Evolutionary conservation across 1,284 basidiomycete genomes (phyloP).

Genomic region (Clitocybe nebularis): DNA sequence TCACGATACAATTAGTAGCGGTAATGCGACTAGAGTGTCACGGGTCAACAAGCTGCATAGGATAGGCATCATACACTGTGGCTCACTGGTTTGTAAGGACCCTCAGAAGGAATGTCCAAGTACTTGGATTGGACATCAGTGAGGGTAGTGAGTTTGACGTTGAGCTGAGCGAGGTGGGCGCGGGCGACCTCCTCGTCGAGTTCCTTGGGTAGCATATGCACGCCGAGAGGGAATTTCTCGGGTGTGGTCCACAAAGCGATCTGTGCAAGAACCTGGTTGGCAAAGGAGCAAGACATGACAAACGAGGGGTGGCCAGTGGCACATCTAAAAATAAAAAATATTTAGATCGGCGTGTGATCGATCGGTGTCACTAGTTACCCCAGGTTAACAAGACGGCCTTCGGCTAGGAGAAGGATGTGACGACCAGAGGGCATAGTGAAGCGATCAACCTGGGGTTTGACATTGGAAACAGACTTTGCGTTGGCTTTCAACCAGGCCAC

Average conservation of each 20-base stretch:
- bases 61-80: conserved; percentile 3
- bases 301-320: conserved; percentile 93
- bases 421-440: conserved; percentile 90
- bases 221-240: conserved; percentile 87
- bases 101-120: conserved; percentile 85
- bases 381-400: conserved; percentile 98
- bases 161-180: conserved; percentile 88
- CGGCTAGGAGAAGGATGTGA: conserved; percentile 96
- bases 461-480: conserved; percentile 81
- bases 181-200: conserved; percentile 99
- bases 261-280: conserved; percentile 98
- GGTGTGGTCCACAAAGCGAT: conserved; percentile 97
- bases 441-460: conserved; percentile 99
- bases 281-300: conserved; percentile 99
- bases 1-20: conserved; percentile 43
- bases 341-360: conserved; percentile 4
- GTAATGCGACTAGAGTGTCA: conserved; percentile 25
- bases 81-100: conserved; percentile 86
- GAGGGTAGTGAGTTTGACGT: conserved; percentile 91
- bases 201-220: conserved; percentile 96
- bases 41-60: not conserved
- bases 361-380: conserved; percentile 64
- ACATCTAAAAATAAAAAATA: conserved; percentile 41
- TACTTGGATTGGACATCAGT: conserved; percentile 81
- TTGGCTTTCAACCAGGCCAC: conserved; percentile 98